A percentile compares a stretch with the other conserved stretches of the same genome.
Conservation (phyloP, 2,329 filamentous ascomycete genomes). For the Sclerotinia nivalis region DNA sequence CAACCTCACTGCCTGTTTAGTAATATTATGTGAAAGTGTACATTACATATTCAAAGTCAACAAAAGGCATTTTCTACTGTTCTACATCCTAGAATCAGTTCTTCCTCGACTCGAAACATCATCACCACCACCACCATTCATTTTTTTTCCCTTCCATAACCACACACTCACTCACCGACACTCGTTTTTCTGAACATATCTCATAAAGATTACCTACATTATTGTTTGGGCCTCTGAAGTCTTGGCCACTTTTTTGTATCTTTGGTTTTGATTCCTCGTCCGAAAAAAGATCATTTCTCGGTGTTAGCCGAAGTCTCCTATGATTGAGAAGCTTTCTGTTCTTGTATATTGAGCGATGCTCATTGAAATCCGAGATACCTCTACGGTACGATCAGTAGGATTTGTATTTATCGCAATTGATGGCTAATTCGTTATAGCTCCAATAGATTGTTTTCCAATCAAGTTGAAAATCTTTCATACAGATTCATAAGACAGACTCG, state of each 20-base stretch:
- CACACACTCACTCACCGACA: conserved; percentile 14
- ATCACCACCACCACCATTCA: conserved; percentile 20
- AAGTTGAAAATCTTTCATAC: neutral
- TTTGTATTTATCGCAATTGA: too few species aligned
- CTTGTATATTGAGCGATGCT: neutral
- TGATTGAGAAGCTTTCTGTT: neutral
- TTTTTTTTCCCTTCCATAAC: conserved; percentile 12
- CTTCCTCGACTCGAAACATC: conserved; percentile 9
- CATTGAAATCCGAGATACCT: neutral
- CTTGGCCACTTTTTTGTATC: neutral
- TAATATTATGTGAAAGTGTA: conserved; percentile 5
- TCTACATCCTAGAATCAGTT: conserved; percentile 14
- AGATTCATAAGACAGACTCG: neutral
- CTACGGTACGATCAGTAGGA: neutral
- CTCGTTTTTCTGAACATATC: conserved; percentile 21
- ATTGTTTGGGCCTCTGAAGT: neutral
- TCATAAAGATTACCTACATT: neutral
- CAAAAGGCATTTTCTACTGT: neutral
- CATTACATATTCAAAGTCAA: conserved; percentile 5
- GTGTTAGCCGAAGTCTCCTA: neutral
- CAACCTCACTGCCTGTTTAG: conserved; percentile 12
- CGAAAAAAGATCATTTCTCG: neutral
- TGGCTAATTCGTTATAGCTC: neutral
- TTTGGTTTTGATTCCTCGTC: neutral
- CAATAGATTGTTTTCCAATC: neutral